phyloP scores from a whole-genome alignment of 2,329 filamentous ascomycete species.

The Venturia aucupariae region DNA sequence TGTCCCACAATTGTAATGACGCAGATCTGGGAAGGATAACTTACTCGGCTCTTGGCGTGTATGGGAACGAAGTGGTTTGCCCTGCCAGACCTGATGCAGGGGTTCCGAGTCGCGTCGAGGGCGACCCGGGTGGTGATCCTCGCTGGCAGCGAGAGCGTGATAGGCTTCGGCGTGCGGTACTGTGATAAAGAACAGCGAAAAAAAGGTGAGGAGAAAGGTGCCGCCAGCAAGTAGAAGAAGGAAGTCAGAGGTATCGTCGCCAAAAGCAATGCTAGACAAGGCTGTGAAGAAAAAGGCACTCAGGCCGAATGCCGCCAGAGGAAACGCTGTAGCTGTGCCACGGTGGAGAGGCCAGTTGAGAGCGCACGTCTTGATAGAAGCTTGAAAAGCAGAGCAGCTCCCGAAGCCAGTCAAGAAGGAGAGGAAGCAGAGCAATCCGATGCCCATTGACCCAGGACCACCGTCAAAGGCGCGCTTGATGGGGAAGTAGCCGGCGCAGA shows the following conservation, averaged over 20 bases:
- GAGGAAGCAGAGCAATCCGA: slow-evolving; percentile 64
- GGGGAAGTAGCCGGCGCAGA: slow-evolving; percentile 77
- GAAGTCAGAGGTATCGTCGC: slow-evolving; percentile 73
- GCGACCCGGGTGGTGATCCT: slow-evolving; percentile 37
- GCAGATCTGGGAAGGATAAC: slow-evolving; percentile 22
- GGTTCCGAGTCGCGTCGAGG: slow-evolving; percentile 34
- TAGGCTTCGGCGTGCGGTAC: slow-evolving; percentile 57
- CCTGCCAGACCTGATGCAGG: slow-evolving; percentile 39
- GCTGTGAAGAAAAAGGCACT: slow-evolving; percentile 95
- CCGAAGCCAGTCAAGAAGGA: slow-evolving; percentile 80
- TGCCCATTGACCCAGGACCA: slow-evolving; percentile 49
- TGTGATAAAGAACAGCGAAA: slow-evolving; percentile 76
- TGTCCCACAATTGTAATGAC: slow-evolving; percentile 1
- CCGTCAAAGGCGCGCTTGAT: slow-evolving; percentile 69
- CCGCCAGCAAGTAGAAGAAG: slow-evolving; percentile 71
- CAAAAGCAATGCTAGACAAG: slow-evolving; percentile 66
- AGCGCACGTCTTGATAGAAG: slow-evolving; percentile 73
- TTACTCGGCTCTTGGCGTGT: slow-evolving; percentile 55
- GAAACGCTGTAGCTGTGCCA: slow-evolving; percentile 89
- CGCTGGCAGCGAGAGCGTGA: slow-evolving; percentile 43
- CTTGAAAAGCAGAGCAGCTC: slow-evolving; percentile 83
- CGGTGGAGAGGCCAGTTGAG: slow-evolving; percentile 87
- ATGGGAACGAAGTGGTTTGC: slow-evolving; percentile 31
- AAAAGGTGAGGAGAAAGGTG: slow-evolving; percentile 64
- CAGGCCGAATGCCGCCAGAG: slow-evolving; percentile 82